Percentiles rank a stretch among this genome's conserved stretches.
Conservation (phyloP, 352 stramenopile species). For the Phytopythium kandeliae region DNA sequence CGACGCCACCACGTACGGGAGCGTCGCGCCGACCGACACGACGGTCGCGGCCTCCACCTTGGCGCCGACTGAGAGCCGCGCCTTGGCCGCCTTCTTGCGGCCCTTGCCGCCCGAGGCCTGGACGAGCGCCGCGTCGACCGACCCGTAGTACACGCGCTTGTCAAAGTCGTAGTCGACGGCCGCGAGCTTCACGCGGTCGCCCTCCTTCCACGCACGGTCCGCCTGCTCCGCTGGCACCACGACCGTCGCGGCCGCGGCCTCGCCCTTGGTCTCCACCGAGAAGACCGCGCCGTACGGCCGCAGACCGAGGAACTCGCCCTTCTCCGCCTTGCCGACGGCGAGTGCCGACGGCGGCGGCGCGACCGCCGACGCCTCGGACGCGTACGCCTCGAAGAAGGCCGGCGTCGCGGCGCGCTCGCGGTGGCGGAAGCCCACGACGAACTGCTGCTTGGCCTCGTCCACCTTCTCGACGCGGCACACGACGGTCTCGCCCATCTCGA, state of each 20-base stretch:
- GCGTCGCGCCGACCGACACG: conserved; percentile 39
- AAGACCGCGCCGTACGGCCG: conserved; percentile 86
- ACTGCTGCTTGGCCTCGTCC: conserved; percentile 69
- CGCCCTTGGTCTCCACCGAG: conserved; percentile 40
- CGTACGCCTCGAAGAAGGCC: conserved; percentile 48
- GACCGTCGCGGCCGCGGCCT: conserved; percentile 57
- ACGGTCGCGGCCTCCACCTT: conserved; percentile 45
- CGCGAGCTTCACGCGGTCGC: conserved; percentile 62
- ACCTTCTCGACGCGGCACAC: conserved; percentile 77
- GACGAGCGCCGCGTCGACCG: conserved; percentile 38
- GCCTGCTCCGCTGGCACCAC: conserved; percentile 47
- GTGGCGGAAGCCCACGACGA: conserved; percentile 70
- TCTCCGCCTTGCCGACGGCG: conserved; percentile 65
- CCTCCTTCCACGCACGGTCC: conserved; percentile 43
- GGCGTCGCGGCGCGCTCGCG: conserved; percentile 33
- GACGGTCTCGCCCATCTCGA: conserved; percentile 85
- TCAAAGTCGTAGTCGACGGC: conserved; percentile 85
- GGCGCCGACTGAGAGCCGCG: conserved; percentile 31
- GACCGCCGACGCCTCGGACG: conserved; percentile 27
- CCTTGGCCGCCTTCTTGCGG: conserved; percentile 61
- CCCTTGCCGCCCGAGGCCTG: conserved; percentile 60
- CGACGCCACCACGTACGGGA: conserved; percentile 64
- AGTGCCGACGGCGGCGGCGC: conserved; percentile 16
- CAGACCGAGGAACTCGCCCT: conserved; percentile 78
- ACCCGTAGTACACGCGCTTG: conserved; percentile 76